These are phyloP conservation scores for Aquilaria sinensis DNA, from an alignment of 345 rosid genomes.

Conservation along the genomic window DNA sequence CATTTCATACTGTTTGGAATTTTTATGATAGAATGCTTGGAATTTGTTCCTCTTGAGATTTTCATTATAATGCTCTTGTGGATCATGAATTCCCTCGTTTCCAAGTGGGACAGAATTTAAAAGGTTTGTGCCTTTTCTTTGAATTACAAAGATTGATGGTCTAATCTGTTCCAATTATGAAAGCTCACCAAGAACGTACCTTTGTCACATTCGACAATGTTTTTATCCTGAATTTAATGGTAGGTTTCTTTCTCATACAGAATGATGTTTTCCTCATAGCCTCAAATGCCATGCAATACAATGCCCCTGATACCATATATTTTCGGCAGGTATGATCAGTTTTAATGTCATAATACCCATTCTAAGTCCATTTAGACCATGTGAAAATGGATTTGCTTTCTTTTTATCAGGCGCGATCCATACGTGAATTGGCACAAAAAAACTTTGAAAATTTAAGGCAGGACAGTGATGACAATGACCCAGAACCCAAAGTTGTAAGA, in stretches of 20 bases:
- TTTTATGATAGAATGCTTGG: too few relatives aligned
- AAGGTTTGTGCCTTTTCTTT: not conserved
- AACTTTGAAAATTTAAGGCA: constrained; percentile 78
- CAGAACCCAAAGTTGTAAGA: constrained; percentile 43
- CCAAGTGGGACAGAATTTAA: not conserved
- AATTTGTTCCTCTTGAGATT: too few relatives aligned
- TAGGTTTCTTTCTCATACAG: constrained; percentile 32
- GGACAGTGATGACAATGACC: constrained; percentile 62
- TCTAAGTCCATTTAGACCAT: not conserved
- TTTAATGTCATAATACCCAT: constrained; percentile 7
- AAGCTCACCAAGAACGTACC: not conserved
- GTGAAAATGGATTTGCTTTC: constrained; percentile 1
- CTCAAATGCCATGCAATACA: constrained; percentile 91
- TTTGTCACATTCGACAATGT: not conserved
- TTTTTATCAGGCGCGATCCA: constrained; percentile 63
- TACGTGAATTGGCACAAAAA: constrained; percentile 80
- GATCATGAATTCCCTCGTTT: not conserved
- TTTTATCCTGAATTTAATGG: not conserved
- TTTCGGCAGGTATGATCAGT: constrained; percentile 61
- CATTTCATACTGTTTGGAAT: too few relatives aligned
- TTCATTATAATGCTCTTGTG: too few relatives aligned
- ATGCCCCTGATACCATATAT: constrained; percentile 74
- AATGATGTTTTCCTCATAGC: constrained; percentile 66
- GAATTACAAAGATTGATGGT: not conserved
- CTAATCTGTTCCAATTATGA: not conserved